phyloP scores from a whole-genome alignment of 305 asterid genomes.

The Solanum chacoense region DNA sequence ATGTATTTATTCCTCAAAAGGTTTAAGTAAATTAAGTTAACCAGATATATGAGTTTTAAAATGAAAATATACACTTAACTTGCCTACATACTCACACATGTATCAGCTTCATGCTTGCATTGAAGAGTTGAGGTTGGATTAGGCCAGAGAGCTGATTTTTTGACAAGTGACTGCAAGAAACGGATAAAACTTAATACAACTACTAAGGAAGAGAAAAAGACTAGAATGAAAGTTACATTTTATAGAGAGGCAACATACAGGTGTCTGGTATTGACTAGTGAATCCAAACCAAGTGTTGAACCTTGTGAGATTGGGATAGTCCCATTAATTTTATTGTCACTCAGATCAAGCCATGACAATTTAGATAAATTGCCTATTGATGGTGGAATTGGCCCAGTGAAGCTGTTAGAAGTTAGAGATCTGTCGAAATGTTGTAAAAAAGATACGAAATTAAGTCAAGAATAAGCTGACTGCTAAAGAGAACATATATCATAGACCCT shows the following conservation, averaged over 20 bases:
- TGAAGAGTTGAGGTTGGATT: conserved; percentile 43
- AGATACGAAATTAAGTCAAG: not conserved
- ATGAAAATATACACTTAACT: not conserved
- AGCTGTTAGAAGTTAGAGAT: conserved; percentile 58
- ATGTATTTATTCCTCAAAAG: not conserved
- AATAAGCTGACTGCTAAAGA: not conserved
- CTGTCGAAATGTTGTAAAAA: conserved; percentile 26
- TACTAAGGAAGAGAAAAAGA: not conserved
- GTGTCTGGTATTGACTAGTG: conserved; percentile 52
- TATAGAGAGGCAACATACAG: conserved; percentile 37
- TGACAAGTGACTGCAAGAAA: conserved; percentile 62
- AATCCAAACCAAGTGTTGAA: conserved; percentile 55
- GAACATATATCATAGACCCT: not conserved
- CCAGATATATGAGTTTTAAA: not conserved
- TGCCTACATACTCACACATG: conserved; percentile 52
- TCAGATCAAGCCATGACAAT: conserved; percentile 78
- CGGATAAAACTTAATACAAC: not conserved
- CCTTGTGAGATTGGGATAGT: conserved; percentile 54
- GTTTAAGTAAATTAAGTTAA: not conserved
- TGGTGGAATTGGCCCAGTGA: conserved; percentile 70
- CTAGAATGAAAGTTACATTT: not conserved
- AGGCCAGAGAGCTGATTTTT: conserved; percentile 61
- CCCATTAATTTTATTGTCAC: conserved; percentile 59
- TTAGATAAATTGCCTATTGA: conserved; percentile 58
- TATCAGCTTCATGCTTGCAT: conserved; percentile 50